Evolutionary conservation across 1,139 yeast genomes (phyloP), one percentile per base, ranked within the genome.

Genomic region (Insectozyma bohioensis): DNA sequence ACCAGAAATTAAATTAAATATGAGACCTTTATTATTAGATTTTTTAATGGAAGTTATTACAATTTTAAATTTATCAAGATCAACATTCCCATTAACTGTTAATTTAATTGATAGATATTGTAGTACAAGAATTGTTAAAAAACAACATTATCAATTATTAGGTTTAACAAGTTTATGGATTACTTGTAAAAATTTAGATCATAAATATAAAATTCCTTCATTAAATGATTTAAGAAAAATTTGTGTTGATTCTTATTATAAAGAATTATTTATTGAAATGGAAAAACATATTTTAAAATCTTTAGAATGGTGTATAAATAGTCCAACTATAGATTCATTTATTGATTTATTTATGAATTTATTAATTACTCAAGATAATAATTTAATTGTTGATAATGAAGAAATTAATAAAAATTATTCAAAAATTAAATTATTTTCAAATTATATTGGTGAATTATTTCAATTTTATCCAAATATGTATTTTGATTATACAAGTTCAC

Each of bases 141-240:
- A 71, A 40, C 68, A 67, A 42, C 81, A 78, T 50, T 81, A 77
- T 52, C 86, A 82, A 51, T 61, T 83, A 41, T 61, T 82, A 40
- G 90, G 88, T 3, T 66, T 83, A 40, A 78, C 87, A 17, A 73
- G 85, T 42, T 61, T 84, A 31, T 84, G 92, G 94, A 72, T 82
- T 33, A 73, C 85, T 26, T 77, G 87, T 42, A 84, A 84, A 58
- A 80, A 75, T 53, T 67, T 77, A 56, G 92, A 83, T 52, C 67
- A 78, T 36, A 84, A 84, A 57, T 74, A 74, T 46, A 77, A 77
- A 50, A 75, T 80, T 30, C 85, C 87, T 18, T 63, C 76, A 13
- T 55, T 78, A 40, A 69, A 71, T 44, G 78, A 75, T 46, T 63
- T 76, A 40, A 61, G 80, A 47, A 68, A 69, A 43, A 71, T 79